These are phyloP conservation scores for Grosmannia huntii DNA, from an alignment of 2,329 filamentous ascomycete genomes.

Conservation along the genomic window DNA sequence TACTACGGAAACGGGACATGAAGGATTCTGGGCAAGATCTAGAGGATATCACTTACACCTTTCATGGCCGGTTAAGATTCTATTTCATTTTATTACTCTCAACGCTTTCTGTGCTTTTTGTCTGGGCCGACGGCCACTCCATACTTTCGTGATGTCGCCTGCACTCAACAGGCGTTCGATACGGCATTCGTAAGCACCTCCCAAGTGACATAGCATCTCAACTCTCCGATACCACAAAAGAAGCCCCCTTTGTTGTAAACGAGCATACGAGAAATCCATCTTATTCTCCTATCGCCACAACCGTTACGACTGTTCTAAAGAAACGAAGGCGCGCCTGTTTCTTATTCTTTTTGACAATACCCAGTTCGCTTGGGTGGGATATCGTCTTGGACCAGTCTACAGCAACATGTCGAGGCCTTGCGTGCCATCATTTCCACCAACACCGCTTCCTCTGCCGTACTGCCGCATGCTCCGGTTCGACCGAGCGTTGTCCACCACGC, in stretches of 20 bases:
- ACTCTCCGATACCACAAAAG: too few species aligned
- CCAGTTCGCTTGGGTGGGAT: too few species aligned
- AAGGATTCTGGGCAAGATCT: not conserved
- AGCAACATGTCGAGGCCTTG: not conserved
- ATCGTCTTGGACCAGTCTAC: not conserved
- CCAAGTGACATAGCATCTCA: too few species aligned
- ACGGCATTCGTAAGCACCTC: too few species aligned
- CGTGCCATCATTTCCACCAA: not conserved
- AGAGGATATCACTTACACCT: not conserved
- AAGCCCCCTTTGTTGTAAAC: too few species aligned
- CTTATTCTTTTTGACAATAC: not conserved
- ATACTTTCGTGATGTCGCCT: not conserved
- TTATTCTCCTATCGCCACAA: too few species aligned
- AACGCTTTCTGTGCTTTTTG: not conserved
- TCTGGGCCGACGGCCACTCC: not conserved
- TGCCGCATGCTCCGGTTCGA: constrained; percentile 8
- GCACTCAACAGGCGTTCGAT: too few species aligned
- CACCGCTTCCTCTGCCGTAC: not conserved
- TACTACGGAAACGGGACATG: not conserved
- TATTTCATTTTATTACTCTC: not conserved
- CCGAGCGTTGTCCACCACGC: constrained; percentile 37
- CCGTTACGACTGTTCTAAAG: too few species aligned
- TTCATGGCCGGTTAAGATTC: not conserved
- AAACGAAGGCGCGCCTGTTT: too few species aligned
- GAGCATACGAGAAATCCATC: too few species aligned